Percentiles rank a stretch among this genome's conserved stretches.
phyloP scores from a whole-genome alignment of 2,329 filamentous ascomycete genomes.

The Stemphylium lycopersici region DNA sequence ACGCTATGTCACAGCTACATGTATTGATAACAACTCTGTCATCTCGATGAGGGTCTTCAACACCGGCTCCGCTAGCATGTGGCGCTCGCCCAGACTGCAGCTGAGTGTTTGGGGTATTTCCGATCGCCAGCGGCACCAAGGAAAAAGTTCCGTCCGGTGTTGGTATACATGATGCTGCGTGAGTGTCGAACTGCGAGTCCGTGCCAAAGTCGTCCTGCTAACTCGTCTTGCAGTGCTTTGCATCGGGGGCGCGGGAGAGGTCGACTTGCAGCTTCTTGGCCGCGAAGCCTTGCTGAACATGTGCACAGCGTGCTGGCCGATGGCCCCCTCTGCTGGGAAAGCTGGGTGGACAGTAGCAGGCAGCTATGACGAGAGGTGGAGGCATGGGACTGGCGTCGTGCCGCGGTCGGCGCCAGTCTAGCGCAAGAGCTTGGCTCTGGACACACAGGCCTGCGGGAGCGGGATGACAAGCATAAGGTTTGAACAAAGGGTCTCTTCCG shows the following conservation, averaged over 20 bases:
- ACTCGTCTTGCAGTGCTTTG: slow-evolving; percentile 17
- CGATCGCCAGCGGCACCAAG: slow-evolving; percentile 34
- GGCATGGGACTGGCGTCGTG: slow-evolving; percentile 28
- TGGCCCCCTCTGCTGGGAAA: slow-evolving; percentile 9
- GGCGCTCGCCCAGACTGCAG: slow-evolving; percentile 28
- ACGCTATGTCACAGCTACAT: slow-evolving; percentile 13
- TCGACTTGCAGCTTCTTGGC: slow-evolving; percentile 23
- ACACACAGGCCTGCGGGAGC: slow-evolving; percentile 44
- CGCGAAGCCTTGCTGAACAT: slow-evolving; percentile 16
- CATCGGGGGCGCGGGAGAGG: slow-evolving; percentile 39
- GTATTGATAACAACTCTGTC: slow-evolving; percentile 11
- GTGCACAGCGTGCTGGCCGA: slow-evolving; percentile 14
- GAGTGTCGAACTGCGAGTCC: slow-evolving; percentile 22
- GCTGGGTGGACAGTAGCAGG: slow-evolving; percentile 16
- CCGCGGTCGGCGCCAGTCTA: slow-evolving; percentile 36
- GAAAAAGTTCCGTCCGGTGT: slow-evolving; percentile 16
- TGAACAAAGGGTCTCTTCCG: slow-evolving; percentile 38
- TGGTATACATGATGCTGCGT: slow-evolving; percentile 14
- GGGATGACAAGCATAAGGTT: slow-evolving; percentile 50
- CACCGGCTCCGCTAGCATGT: slow-evolving; percentile 19
- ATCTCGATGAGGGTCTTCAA: slow-evolving; percentile 23
- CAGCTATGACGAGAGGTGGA: slow-evolving; percentile 33
- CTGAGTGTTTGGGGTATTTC: slow-evolving; percentile 24
- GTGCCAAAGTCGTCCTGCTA: slow-evolving; percentile 25
- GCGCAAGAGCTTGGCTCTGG: slow-evolving; percentile 31